Evolutionary conservation across 768 basidiomycete species (phyloP), one percentile per base, ranked within the genome.

Genomic region (Collybiopsis confluens): DNA sequence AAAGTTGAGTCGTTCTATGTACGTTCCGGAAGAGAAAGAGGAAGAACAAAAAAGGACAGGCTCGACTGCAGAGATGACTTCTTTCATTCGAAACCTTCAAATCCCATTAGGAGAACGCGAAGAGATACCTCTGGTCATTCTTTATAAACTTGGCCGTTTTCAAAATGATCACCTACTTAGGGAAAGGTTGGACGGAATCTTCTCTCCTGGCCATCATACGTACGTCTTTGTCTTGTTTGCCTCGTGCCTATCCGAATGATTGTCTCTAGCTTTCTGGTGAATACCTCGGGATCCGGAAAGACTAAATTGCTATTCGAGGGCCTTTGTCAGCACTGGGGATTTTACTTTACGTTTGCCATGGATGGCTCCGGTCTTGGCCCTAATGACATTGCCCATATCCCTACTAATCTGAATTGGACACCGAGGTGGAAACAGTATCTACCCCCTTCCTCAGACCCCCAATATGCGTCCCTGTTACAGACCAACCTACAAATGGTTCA

Each of bases 231-330:
- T 18, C 30, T 20, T 21, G 9, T 18, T 11, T 20, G 6, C 6
- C 18, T 23, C 4, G 21, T 35, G 23, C 8, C 18, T 23, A 7
- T 11, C 20, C 9, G n/a, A n/a, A 18, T 20, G 10, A 24, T 7
- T 28, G 5, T 9, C 16, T 30, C 26, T 33, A 52, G 51, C 15
- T 41, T 52, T n/a, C 23, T 52, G 16, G 38, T 44, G 24, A 52
- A 52, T 28, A n/a, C 51, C 8, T 44, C 51, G 18, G 51, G 51
- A 18, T 42, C 51, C 13, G 51, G 51, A 13, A 52, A 52, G 27
- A 52, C 51, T 9, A 23, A 24, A 26, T 15, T 44, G 3, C 27
- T 42, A n/a, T 30, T 52, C 21, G 40, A 52, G 33, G 51, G 51
- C 15, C 38, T 52, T 4, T 52, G 51, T 24, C n/a, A 26, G 8